phyloP scores from a whole-genome alignment of 768 basidiomycete genomes.

The Mycena albidolilacea region DNA sequence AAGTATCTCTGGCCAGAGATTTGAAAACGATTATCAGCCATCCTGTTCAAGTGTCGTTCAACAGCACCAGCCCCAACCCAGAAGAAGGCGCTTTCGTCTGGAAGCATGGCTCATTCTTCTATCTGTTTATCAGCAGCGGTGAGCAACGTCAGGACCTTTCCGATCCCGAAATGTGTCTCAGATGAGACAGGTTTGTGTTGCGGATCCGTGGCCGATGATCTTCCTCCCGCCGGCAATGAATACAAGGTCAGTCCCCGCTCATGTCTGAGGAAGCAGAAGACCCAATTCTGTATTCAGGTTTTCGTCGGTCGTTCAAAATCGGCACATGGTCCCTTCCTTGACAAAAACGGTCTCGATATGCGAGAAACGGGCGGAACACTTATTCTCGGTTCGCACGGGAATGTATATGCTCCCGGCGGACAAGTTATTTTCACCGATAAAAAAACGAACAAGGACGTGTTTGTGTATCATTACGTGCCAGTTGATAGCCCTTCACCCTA shows the following conservation, averaged over 20 bases:
- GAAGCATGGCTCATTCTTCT: conserved; percentile 33
- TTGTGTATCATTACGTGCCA: conserved; percentile 37
- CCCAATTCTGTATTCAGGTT: conserved; percentile 1
- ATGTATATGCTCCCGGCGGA: conserved; percentile 35
- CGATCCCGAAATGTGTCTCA: neutral
- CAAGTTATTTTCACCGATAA: conserved; percentile 34
- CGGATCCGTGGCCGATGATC: conserved; percentile 28
- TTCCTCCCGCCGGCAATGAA: conserved; percentile 31
- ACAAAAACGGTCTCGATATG: conserved; percentile 30
- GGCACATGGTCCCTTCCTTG: conserved; percentile 31
- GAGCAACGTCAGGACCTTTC: neutral
- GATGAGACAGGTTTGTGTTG: conserved; percentile 29
- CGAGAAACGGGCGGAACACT: conserved; percentile 31
- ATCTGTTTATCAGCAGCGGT: conserved; percentile 37
- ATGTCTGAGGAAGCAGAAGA: neutral
- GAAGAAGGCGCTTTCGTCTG: conserved; percentile 37
- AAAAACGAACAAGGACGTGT: conserved; percentile 28
- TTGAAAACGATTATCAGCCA: conserved; percentile 13
- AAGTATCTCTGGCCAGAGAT: conserved; percentile 19
- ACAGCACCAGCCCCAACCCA: conserved; percentile 33
- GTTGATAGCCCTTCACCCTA: conserved; percentile 33
- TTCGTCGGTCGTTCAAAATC: conserved; percentile 35
- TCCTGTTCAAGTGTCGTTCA: conserved; percentile 32
- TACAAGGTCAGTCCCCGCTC: conserved; percentile 14
- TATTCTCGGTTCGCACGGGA: conserved; percentile 33